Conservation (phyloP, 2,329 filamentous ascomycete species). For the Ophiostoma tasmaniense region DNA sequence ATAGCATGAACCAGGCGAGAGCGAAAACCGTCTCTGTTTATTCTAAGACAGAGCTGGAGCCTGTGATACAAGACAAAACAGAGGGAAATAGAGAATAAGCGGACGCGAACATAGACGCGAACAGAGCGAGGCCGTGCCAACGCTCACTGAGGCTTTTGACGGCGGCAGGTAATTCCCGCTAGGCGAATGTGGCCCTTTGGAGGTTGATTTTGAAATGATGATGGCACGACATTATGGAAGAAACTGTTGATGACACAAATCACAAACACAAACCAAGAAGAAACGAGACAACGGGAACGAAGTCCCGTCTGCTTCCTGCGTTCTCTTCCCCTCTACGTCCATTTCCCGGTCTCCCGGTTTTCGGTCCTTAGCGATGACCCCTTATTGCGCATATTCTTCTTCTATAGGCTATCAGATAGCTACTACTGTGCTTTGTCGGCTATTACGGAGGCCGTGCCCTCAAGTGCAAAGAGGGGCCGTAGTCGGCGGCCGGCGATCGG, state of each 20-base stretch:
- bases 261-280: background rate
- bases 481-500: slow-evolving; percentile 6
- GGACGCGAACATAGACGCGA: background rate
- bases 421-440: background rate
- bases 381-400: background rate
- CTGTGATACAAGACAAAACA: background rate
- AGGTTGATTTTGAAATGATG: background rate
- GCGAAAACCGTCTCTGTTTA: background rate
- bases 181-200: background rate
- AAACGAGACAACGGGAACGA: background rate
- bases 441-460: background rate
- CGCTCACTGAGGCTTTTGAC: background rate
- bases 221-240: background rate
- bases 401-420: background rate
- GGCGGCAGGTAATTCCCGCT: background rate
- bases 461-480: background rate
- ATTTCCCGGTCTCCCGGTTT: background rate
- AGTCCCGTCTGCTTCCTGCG: no score
- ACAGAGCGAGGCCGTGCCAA: background rate
- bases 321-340: background rate
- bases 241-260: background rate
- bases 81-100: background rate
- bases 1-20: background rate
- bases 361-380: background rate
- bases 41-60: background rate